Conservation (phyloP, 2,329 filamentous ascomycete species). For the Aspergillus sp. region DNA sequence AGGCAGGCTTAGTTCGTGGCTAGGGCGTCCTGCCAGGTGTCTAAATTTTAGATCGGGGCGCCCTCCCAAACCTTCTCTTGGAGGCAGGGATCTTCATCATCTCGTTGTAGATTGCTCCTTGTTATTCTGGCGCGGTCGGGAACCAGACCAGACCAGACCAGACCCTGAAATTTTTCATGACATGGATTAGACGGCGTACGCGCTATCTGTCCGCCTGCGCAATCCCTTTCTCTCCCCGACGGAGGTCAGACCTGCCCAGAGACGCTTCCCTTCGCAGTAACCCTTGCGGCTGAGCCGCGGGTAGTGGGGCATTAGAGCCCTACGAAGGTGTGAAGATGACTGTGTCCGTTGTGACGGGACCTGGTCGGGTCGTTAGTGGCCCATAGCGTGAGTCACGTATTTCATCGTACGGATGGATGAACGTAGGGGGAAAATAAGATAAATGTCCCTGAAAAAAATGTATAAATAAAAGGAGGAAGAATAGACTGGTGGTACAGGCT, state of each 20-base stretch:
- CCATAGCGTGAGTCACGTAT: neutral
- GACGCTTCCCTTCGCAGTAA: neutral
- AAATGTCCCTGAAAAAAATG: too few species aligned
- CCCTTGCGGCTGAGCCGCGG: conserved; percentile 4
- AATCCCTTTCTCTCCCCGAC: too few species aligned
- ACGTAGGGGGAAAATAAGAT: too few species aligned
- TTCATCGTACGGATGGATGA: too few species aligned
- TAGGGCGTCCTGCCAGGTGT: neutral
- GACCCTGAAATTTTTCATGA: too few species aligned
- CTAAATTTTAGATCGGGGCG: conserved; percentile 5
- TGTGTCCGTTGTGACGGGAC: neutral
- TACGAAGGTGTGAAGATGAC: conserved; percentile 6
- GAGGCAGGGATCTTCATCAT: neutral
- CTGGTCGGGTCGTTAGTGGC: neutral
- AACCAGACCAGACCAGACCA: too few species aligned
- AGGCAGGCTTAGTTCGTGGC: neutral
- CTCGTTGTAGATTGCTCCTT: neutral
- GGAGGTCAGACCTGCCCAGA: too few species aligned
- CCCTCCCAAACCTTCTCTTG: neutral
- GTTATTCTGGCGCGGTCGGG: too few species aligned
- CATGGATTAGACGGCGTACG: too few species aligned
- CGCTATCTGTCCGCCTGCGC: too few species aligned
- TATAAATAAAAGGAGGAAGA: too few species aligned
- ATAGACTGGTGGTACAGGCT: neutral
- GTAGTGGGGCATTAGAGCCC: conserved; percentile 1